Conservation (phyloP, 1,284 basidiomycete species). For the Pseudozyma flocculosa region DNA sequence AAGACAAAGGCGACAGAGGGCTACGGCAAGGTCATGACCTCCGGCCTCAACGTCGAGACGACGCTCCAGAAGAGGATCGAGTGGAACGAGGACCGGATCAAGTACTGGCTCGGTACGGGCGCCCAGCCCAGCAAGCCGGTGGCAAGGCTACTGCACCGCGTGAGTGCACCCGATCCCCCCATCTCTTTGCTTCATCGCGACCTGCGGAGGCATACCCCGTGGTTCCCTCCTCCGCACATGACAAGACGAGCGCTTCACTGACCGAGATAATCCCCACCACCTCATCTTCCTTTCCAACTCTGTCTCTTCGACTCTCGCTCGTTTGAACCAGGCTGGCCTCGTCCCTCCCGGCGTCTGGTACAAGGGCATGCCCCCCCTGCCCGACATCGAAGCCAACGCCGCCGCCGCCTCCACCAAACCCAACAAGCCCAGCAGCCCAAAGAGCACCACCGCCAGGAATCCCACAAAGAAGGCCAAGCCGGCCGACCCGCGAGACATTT, state of each 20-base stretch:
- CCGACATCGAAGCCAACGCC: too few species aligned
- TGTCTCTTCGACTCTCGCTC: too few species aligned
- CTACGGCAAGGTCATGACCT: conserved; percentile 40
- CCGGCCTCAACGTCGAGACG: conserved; percentile 16
- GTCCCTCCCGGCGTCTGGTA: conserved; percentile 42
- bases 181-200: not conserved
- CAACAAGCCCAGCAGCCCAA: not conserved
- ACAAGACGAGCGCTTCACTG: not conserved
- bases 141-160: conserved; percentile 75
- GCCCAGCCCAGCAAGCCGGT: conserved; percentile 80
- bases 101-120: conserved; percentile 82
- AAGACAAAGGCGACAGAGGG: conserved; percentile 14
- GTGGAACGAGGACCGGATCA: conserved; percentile 87
- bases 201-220: conserved; percentile 1
- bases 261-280: not conserved
- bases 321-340: conserved; percentile 32
- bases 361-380: conserved; percentile 47
- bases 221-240: too few species aligned
- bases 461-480: not conserved
- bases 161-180: conserved; percentile 60
- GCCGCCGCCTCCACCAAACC: conserved; percentile 7
- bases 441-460: not conserved
- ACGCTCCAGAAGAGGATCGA: conserved; percentile 71
- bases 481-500: not conserved
- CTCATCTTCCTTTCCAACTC: too few species aligned